These are phyloP conservation scores for Excoecaria agallocha DNA, from an alignment of 345 rosid genomes.

Conservation along the genomic window DNA sequence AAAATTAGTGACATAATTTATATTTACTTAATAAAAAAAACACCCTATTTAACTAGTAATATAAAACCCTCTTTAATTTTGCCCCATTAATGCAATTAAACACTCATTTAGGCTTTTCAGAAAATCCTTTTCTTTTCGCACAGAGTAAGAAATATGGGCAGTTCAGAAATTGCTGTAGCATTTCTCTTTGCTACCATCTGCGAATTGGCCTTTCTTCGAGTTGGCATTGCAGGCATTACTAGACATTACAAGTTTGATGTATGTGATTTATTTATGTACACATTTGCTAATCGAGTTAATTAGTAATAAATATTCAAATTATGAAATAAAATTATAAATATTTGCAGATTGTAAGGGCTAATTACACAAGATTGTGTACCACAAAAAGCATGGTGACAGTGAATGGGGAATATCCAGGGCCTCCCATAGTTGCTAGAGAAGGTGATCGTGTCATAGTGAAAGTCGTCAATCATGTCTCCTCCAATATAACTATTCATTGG, in stretches of 20 bases:
- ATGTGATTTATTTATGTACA: background rate
- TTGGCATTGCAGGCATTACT: slow-evolving; percentile 47
- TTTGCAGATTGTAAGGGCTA: slow-evolving; percentile 40
- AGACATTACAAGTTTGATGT: slow-evolving; percentile 76
- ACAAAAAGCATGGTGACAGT: slow-evolving; percentile 50
- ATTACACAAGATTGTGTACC: slow-evolving; percentile 44
- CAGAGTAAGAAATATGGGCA: slow-evolving; percentile 16
- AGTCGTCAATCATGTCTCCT: slow-evolving; percentile 47
- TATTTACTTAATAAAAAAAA: slow-evolving; percentile 25
- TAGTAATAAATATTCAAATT: too few relatives aligned
- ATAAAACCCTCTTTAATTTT: slow-evolving; percentile 13
- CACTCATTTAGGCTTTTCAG: background rate
- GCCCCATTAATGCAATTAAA: background rate
- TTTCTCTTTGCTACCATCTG: slow-evolving; percentile 24
- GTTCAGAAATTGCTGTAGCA: slow-evolving; percentile 17
- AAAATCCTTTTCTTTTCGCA: too few relatives aligned
- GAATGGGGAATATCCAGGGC: slow-evolving; percentile 59
- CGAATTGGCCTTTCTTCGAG: slow-evolving; percentile 31
- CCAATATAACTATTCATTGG: slow-evolving; percentile 54
- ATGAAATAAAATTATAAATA: too few relatives aligned
- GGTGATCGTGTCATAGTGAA: slow-evolving; percentile 48
- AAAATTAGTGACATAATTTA: slow-evolving; percentile 14
- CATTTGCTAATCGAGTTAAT: too few relatives aligned
- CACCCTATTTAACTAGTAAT: slow-evolving; percentile 1
- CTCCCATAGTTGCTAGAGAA: slow-evolving; percentile 48